A percentile compares a stretch with the other conserved stretches of the same genome.
Conservation (phyloP, 495 filamentous ascomycete species). For the Aspergillus diversus region DNA sequence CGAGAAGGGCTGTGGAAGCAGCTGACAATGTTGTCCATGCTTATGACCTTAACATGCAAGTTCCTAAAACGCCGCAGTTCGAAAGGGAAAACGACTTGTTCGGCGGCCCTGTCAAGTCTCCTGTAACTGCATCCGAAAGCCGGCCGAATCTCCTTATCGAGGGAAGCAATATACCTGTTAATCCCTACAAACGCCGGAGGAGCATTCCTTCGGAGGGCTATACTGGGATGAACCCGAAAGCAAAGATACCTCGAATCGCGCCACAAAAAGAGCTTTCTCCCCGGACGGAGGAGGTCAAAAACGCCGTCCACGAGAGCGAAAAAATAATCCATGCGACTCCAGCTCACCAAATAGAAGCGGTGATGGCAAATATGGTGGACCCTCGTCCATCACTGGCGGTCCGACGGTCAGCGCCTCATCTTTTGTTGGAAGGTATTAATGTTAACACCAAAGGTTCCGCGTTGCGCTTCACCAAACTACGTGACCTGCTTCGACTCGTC, state of each 20-base stretch:
- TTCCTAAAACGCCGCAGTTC: constrained; percentile 62
- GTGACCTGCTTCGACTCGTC: constrained; percentile 67
- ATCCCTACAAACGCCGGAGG: constrained; percentile 54
- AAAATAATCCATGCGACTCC: constrained; percentile 48
- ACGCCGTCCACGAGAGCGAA: constrained; percentile 54
- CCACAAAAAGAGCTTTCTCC: constrained; percentile 49
- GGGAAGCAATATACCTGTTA: constrained; percentile 49
- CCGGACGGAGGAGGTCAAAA: constrained; percentile 53
- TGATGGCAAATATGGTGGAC: constrained; percentile 46
- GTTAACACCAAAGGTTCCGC: constrained; percentile 43
- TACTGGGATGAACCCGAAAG: constrained; percentile 39
- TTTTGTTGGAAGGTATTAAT: constrained; percentile 51
- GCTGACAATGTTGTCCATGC: constrained; percentile 86
- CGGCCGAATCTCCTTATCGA: constrained; percentile 49
- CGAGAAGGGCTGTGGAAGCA: constrained; percentile 76
- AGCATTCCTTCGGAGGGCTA: constrained; percentile 46
- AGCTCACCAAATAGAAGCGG: constrained; percentile 45
- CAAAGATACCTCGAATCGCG: constrained; percentile 40
- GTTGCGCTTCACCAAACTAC: constrained; percentile 62
- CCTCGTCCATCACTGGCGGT: constrained; percentile 46
- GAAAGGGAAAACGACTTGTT: constrained; percentile 44
- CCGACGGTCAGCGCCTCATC: constrained; percentile 46
- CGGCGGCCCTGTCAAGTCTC: constrained; percentile 26
- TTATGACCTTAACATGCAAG: constrained; percentile 84
- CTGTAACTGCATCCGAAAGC: constrained; percentile 27